phyloP scores from a whole-genome alignment of 1,284 basidiomycete species.

The Gymnopus androsaceus region DNA sequence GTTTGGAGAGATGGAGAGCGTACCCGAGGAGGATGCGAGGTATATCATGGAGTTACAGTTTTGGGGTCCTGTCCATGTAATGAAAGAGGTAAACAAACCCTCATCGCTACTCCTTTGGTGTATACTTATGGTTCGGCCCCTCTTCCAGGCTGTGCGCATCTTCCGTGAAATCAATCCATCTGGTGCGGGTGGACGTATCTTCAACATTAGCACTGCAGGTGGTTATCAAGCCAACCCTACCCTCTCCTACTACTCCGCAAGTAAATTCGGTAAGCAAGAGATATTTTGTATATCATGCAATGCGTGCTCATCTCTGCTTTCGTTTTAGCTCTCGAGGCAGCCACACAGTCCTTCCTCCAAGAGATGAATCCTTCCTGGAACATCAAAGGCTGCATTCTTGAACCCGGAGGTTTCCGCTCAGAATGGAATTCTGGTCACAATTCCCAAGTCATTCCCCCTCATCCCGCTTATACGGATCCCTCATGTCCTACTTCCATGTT shows the following conservation, averaged over 20 bases:
- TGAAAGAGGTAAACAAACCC: slow-evolving; percentile 25
- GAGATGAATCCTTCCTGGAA: slow-evolving; percentile 41
- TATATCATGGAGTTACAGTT: slow-evolving; percentile 34
- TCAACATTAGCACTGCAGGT: slow-evolving; percentile 36
- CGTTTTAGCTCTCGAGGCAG: slow-evolving; percentile 35
- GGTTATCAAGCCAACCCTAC: slow-evolving; percentile 33
- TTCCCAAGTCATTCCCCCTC: slow-evolving; percentile 23
- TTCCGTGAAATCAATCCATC: slow-evolving; percentile 28
- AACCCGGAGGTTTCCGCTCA: slow-evolving; percentile 38
- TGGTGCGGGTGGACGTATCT: slow-evolving; percentile 31
- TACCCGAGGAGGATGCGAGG: slow-evolving; percentile 30
- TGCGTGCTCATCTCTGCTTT: background rate
- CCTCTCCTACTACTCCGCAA: slow-evolving; percentile 28
- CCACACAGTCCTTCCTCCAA: slow-evolving; percentile 33
- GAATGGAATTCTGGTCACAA: slow-evolving; percentile 29
- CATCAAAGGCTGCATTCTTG: slow-evolving; percentile 39
- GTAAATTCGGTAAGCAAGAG: slow-evolving; percentile 39
- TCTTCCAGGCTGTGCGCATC: slow-evolving; percentile 17
- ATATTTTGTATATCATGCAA: background rate
- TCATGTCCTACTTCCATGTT: slow-evolving; percentile 19
- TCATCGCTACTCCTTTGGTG: too few species aligned
- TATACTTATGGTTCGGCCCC: too few species aligned
- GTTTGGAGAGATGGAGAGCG: slow-evolving; percentile 32
- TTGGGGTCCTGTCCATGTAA: slow-evolving; percentile 36
- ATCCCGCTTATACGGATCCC: slow-evolving; percentile 26